phyloP scores from a whole-genome alignment of 345 rosid genomes.

The Salix arbutifolia region DNA sequence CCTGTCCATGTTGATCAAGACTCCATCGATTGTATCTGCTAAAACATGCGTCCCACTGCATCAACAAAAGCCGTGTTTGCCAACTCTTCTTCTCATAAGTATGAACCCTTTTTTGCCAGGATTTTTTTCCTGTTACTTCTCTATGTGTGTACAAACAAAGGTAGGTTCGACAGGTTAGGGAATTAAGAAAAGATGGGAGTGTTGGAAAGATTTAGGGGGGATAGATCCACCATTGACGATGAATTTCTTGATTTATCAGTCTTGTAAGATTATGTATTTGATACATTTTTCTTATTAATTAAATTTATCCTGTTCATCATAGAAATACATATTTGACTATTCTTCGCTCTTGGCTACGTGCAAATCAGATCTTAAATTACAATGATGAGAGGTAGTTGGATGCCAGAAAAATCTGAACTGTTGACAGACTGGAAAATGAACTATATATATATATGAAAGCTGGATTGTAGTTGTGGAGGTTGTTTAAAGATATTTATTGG shows the following conservation, averaged over 20 bases:
- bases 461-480: no score
- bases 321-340: background rate
- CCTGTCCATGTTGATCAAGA: background rate
- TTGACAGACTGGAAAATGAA: background rate
- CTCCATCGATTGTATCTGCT: background rate
- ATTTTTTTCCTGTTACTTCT: background rate
- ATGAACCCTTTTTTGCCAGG: background rate
- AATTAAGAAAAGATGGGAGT: background rate
- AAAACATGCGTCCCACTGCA: background rate
- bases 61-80: background rate
- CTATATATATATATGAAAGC: no score
- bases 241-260: background rate
- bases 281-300: background rate
- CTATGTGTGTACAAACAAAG: background rate
- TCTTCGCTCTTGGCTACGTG: background rate
- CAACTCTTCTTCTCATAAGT: background rate
- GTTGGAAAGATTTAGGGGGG: background rate
- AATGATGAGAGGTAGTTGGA: background rate
- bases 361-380: background rate
- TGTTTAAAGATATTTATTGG: no score
- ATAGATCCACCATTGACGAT: background rate
- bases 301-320: background rate
- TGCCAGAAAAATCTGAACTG: background rate
- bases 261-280: background rate
- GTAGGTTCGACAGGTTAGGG: background rate